Percentiles rank a stretch among this genome's conserved stretches.
These are phyloP conservation scores for Sporothrix curviconia DNA, from an alignment of 2,329 filamentous ascomycete species.

Conservation along the genomic window DNA sequence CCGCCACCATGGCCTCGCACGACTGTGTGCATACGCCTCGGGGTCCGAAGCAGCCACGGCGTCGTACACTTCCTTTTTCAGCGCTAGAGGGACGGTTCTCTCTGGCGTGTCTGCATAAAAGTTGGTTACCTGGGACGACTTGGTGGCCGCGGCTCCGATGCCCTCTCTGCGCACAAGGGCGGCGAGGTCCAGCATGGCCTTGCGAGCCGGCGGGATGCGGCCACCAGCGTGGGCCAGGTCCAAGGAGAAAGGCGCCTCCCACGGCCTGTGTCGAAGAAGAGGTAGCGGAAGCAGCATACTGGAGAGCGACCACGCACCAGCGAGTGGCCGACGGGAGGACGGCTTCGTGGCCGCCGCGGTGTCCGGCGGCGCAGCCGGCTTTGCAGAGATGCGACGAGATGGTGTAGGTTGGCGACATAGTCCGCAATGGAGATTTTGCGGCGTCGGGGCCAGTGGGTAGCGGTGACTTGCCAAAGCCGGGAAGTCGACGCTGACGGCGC, in stretches of 20 bases:
- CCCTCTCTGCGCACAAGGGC: slow-evolving; percentile 23
- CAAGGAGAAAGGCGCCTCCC: slow-evolving; percentile 28
- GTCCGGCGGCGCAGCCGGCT: slow-evolving; percentile 5
- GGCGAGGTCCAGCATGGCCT: slow-evolving; percentile 27
- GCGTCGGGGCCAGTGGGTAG: background rate
- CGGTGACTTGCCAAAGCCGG: slow-evolving; percentile 25
- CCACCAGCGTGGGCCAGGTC: slow-evolving; percentile 26
- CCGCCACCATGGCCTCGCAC: slow-evolving; percentile 26
- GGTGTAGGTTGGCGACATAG: slow-evolving; percentile 25
- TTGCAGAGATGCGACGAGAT: slow-evolving; percentile 22
- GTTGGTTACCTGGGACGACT: slow-evolving; percentile 24
- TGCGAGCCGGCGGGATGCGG: slow-evolving; percentile 26
- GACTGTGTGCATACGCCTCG: slow-evolving; percentile 29
- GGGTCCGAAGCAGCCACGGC: slow-evolving; percentile 27
- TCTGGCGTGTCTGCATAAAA: slow-evolving; percentile 23
- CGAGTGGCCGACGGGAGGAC: slow-evolving; percentile 29
- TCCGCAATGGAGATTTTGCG: slow-evolving; percentile 18
- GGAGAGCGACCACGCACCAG: slow-evolving; percentile 31
- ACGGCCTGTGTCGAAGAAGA: slow-evolving; percentile 10
- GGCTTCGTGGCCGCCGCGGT: background rate
- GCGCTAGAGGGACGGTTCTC: slow-evolving; percentile 13
- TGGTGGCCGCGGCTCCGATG: slow-evolving; percentile 24
- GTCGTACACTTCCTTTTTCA: slow-evolving; percentile 22
- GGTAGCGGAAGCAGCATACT: slow-evolving; percentile 28
- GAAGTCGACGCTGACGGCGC: slow-evolving; percentile 23